phyloP scores from a whole-genome alignment of 2,329 filamentous ascomycete genomes.

The Colletotrichum sp. region DNA sequence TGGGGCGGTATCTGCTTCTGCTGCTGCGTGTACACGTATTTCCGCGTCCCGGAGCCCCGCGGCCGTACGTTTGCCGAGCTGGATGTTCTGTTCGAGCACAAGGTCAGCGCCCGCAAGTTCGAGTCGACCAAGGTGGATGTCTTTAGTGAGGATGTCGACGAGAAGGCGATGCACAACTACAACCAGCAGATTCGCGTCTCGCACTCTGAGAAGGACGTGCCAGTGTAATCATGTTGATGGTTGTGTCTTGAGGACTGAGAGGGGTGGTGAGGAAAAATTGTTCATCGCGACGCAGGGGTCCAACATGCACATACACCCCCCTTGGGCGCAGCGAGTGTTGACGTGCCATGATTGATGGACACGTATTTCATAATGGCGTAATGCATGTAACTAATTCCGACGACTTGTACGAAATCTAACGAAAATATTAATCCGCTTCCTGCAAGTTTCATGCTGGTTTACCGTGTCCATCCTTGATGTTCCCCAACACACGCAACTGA shows the following conservation, averaged over 20 bases:
- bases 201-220: conserved; percentile 27
- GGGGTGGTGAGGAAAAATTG: neutral
- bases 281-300: neutral
- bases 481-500: neutral
- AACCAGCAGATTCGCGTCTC: conserved; percentile 41
- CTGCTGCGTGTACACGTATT: conserved; percentile 83
- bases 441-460: neutral
- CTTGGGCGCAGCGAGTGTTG: neutral
- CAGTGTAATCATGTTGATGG: neutral
- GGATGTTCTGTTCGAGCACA: conserved; percentile 81
- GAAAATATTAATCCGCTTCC: neutral
- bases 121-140: conserved; percentile 61
- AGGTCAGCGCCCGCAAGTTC: conserved; percentile 76
- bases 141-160: conserved; percentile 53
- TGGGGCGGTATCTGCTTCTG: conserved; percentile 82
- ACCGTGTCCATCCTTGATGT: neutral
- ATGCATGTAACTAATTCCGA: conserved; percentile 14
- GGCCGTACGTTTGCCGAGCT: conserved; percentile 87
- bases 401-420: conserved; percentile 12
- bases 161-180: conserved; percentile 53
- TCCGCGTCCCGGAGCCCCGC: conserved; percentile 79
- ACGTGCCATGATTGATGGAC: neutral
- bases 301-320: neutral
- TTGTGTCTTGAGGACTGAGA: neutral
- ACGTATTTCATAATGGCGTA: conserved; percentile 3